These are phyloP conservation scores for Lepiota subincarnata DNA, from an alignment of 768 basidiomycete species.

Conservation along the genomic window DNA sequence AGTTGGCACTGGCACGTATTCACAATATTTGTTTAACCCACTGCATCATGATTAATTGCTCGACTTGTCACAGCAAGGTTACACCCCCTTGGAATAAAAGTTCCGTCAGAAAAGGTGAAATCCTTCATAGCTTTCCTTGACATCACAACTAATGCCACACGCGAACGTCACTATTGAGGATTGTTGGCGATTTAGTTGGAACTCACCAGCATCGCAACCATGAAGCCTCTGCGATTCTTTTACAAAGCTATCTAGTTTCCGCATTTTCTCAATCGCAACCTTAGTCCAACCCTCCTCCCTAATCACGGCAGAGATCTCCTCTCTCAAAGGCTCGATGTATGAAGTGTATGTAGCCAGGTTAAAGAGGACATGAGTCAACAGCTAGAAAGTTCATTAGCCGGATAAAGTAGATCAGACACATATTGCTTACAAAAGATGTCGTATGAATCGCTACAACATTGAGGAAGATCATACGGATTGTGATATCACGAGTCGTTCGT, in stretches of 20 bases:
- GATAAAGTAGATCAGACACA: background rate
- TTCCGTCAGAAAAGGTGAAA: constrained; percentile 43
- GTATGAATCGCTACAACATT: constrained; percentile 38
- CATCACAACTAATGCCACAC: constrained; percentile 15
- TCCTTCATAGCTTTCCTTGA: constrained; percentile 32
- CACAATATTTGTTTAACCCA: background rate
- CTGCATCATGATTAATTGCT: constrained; percentile 24
- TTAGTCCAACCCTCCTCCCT: constrained; percentile 30
- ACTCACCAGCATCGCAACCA: constrained; percentile 25
- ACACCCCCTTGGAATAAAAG: constrained; percentile 27
- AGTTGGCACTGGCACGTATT: background rate
- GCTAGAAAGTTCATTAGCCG: constrained; percentile 15
- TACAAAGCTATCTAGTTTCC: constrained; percentile 47
- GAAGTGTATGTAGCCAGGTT: constrained; percentile 29
- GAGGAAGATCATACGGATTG: constrained; percentile 27
- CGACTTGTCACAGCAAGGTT: background rate
- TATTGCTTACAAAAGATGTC: constrained; percentile 29
- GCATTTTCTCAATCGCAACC: constrained; percentile 32
- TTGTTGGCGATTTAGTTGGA: background rate
- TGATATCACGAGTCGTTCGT: constrained; percentile 22
- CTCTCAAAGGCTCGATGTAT: constrained; percentile 34
- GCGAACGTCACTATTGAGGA: background rate
- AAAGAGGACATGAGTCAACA: constrained; percentile 28
- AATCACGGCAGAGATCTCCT: constrained; percentile 32
- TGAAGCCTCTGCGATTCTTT: constrained; percentile 39